These are phyloP conservation scores for Theileria parva DNA, from an alignment of 169 alveolate species.

Conservation along the genomic window DNA sequence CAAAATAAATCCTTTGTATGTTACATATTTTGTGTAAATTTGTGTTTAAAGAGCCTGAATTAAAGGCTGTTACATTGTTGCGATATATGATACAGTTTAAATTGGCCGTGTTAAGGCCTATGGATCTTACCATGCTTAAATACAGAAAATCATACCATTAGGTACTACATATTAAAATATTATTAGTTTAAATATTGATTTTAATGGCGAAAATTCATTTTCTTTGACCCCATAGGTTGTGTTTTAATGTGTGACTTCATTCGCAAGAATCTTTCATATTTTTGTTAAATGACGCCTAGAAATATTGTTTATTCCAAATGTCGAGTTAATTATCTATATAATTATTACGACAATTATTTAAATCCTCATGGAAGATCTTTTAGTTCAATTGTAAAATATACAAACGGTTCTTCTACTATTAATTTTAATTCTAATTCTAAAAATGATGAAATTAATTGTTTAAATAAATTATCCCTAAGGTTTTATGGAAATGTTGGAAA, in stretches of 20 bases:
- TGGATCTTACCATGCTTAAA: neutral
- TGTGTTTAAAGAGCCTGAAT: neutral
- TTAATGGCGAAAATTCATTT: neutral
- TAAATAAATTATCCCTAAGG: conserved; percentile 13
- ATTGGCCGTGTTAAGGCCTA: neutral
- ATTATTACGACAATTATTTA: neutral
- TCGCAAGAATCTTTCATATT: neutral
- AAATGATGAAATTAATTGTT: neutral
- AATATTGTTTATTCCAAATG: neutral
- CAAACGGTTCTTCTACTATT: neutral
- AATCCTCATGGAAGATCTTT: neutral
- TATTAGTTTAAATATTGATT: neutral
- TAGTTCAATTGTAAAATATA: neutral
- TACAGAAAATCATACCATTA: too few species aligned
- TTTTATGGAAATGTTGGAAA: conserved; percentile 44
- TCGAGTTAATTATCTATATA: neutral
- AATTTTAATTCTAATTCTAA: neutral
- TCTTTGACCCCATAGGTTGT: conserved; percentile 1
- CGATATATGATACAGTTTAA: neutral
- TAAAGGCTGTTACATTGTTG: neutral
- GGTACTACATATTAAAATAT: too few species aligned
- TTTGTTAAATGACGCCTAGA: neutral
- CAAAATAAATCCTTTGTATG: too few species aligned
- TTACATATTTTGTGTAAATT: neutral
- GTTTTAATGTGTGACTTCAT: neutral